These are phyloP conservation scores for Suhomyces xylopsoci DNA, from an alignment of 805 yeast genomes.

Conservation along the genomic window DNA sequence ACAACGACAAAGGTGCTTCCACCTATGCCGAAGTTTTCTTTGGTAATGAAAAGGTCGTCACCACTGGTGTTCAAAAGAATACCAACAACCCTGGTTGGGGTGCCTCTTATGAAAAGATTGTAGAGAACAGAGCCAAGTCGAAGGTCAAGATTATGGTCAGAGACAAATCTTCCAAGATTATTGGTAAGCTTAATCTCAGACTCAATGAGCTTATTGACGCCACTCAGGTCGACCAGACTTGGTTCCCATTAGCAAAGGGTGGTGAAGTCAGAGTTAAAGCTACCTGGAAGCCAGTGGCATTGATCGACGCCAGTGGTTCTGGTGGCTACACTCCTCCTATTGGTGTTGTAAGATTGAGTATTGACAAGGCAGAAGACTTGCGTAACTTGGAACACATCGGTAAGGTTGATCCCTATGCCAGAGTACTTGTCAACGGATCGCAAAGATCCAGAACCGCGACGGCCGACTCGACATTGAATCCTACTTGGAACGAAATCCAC, in stretches of 20 bases:
- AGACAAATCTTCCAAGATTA: slow-evolving; percentile 50
- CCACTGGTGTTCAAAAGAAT: slow-evolving; percentile 58
- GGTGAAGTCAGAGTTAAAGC: slow-evolving; percentile 74
- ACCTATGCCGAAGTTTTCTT: slow-evolving; percentile 71
- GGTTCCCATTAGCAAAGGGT: slow-evolving; percentile 71
- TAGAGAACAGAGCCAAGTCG: slow-evolving; percentile 68
- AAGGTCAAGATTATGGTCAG: slow-evolving; percentile 66
- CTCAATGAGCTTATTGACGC: slow-evolving; percentile 71
- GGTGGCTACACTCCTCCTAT: slow-evolving; percentile 91
- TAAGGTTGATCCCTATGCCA: slow-evolving; percentile 86
- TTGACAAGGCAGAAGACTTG: slow-evolving; percentile 70
- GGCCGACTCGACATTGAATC: slow-evolving; percentile 63
- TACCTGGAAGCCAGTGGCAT: slow-evolving; percentile 82
- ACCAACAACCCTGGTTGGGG: slow-evolving; percentile 68
- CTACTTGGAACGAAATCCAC: slow-evolving; percentile 80
- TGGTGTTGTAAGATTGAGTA: slow-evolving; percentile 77
- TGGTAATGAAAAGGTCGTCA: slow-evolving; percentile 56
- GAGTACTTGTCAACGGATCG: slow-evolving; percentile 73
- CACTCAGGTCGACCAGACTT: slow-evolving; percentile 68
- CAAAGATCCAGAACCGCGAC: slow-evolving; percentile 76
- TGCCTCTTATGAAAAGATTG: slow-evolving; percentile 60
- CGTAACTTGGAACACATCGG: slow-evolving; percentile 87
- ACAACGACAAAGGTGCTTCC: slow-evolving; percentile 49
- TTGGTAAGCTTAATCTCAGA: slow-evolving; percentile 59
- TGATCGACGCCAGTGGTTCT: slow-evolving; percentile 63